phyloP scores from a whole-genome alignment of 768 basidiomycete genomes.

The Clitopilus hobsonii region DNA sequence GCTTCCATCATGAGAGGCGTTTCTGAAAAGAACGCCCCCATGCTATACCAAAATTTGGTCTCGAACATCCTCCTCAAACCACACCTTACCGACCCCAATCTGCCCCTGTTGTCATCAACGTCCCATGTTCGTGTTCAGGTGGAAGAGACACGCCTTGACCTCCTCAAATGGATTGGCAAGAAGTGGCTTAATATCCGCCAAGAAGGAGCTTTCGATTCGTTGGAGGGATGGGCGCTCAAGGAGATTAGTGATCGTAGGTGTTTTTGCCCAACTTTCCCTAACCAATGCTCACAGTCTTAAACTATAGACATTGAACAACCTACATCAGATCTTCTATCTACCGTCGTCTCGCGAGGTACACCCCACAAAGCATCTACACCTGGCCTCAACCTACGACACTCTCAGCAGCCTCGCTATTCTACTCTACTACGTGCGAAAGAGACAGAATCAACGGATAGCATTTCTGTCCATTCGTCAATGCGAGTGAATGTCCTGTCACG shows the following conservation, averaged over 20 bases:
- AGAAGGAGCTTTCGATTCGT: constrained; percentile 71
- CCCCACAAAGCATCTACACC: constrained; percentile 14
- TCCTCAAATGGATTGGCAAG: constrained; percentile 70
- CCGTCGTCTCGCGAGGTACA: constrained; percentile 23
- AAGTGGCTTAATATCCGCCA: constrained; percentile 74
- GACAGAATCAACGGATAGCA: constrained; percentile 33
- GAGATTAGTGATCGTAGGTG: constrained; percentile 79
- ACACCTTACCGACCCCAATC: constrained; percentile 50
- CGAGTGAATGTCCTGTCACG: constrained; percentile 38
- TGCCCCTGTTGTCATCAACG: constrained; percentile 63
- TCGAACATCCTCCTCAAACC: constrained; percentile 67
- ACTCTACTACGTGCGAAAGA: constrained; percentile 21
- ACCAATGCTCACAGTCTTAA: neutral
- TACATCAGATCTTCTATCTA: constrained; percentile 65
- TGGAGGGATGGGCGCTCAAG: constrained; percentile 87
- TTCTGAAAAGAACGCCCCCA: constrained; percentile 57
- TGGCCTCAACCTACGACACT: constrained; percentile 2
- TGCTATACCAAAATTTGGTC: constrained; percentile 81
- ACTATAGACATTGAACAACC: constrained; percentile 73
- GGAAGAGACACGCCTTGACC: constrained; percentile 63
- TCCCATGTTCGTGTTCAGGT: constrained; percentile 69
- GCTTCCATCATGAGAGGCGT: constrained; percentile 58
- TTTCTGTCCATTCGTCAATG: constrained; percentile 34
- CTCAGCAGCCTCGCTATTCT: neutral
- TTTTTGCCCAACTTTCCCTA: constrained; percentile 3